phyloP scores from a whole-genome alignment of 2,329 filamentous ascomycete genomes.

The Aquanectria penicillioides region DNA sequence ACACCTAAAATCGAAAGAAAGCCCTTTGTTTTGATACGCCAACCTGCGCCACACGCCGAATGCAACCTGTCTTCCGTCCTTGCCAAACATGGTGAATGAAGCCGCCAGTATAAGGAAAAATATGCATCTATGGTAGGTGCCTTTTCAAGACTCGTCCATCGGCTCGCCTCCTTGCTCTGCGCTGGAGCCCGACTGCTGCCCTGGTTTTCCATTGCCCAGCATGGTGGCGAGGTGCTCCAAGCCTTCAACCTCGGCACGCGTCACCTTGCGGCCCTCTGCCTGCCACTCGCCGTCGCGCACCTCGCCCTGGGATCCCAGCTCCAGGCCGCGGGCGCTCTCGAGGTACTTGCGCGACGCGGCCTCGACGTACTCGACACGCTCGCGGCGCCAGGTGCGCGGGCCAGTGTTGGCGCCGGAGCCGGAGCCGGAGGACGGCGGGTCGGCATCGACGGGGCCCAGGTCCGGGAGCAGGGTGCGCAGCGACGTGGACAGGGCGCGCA shows the following conservation, averaged over 20 bases:
- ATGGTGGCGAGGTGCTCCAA: constrained; percentile 62
- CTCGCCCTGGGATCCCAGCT: constrained; percentile 69
- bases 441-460: constrained; percentile 52
- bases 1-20: constrained; percentile 1
- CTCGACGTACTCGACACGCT: constrained; percentile 86
- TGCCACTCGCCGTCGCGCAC: constrained; percentile 74
- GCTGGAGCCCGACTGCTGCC: neutral
- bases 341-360: constrained; percentile 80
- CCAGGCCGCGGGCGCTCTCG: constrained; percentile 74
- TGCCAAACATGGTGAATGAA: neutral
- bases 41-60: constrained; percentile 28
- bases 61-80: neutral
- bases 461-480: constrained; percentile 75
- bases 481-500: constrained; percentile 71
- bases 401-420: constrained; percentile 44
- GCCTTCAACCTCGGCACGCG: constrained; percentile 64
- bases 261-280: constrained; percentile 61
- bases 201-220: constrained; percentile 46
- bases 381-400: constrained; percentile 69
- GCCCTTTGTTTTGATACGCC: constrained; percentile 18
- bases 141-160: constrained; percentile 44
- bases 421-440: constrained; percentile 12
- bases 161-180: constrained; percentile 26
- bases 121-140: no score
- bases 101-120: no score